Conservation (phyloP, 257 asterid species). For the Solanum virginianum region DNA sequence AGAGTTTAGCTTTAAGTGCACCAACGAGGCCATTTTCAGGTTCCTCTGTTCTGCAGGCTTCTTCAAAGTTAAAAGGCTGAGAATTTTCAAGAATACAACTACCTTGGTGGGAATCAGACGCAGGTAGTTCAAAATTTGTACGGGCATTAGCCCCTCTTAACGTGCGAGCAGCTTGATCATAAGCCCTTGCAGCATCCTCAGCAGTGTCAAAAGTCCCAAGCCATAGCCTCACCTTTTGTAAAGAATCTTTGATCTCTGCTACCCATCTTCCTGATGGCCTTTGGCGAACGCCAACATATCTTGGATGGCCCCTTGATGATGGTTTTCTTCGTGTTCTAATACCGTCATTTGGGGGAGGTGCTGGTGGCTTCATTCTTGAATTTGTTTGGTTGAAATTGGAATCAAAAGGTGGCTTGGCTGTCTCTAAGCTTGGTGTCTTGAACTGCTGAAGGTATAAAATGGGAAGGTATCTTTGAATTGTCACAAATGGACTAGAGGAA, state of each 20-base stretch:
- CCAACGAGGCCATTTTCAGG: constrained; percentile 47
- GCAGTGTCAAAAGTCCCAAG: constrained; percentile 78
- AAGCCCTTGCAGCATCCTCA: constrained; percentile 76
- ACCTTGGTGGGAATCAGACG: not conserved
- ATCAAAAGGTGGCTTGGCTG: not conserved
- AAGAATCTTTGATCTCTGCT: constrained; percentile 76
- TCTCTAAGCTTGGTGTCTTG: not conserved
- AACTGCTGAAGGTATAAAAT: not conserved
- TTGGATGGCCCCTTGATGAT: constrained; percentile 61
- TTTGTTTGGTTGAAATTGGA: not conserved
- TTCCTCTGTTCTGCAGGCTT: constrained; percentile 56
- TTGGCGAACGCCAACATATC: constrained; percentile 68
- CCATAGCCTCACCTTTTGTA: constrained; percentile 76
- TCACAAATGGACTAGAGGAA: constrained; percentile 8
- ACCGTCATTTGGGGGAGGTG: constrained; percentile 8
- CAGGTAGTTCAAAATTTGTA: constrained; percentile 59
- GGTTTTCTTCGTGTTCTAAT: constrained; percentile 28
- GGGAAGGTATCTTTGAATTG: constrained; percentile 6
- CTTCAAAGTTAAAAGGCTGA: constrained; percentile 61
- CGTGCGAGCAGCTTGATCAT: constrained; percentile 69
- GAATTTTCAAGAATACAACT: constrained; percentile 3
- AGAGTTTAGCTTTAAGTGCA: constrained; percentile 55
- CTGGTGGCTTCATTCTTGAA: not conserved
- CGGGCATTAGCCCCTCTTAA: constrained; percentile 59
- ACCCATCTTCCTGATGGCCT: constrained; percentile 91